These are phyloP conservation scores for Chaetomium olivaceum DNA, from an alignment of 2,329 filamentous ascomycete genomes.

Conservation along the genomic window DNA sequence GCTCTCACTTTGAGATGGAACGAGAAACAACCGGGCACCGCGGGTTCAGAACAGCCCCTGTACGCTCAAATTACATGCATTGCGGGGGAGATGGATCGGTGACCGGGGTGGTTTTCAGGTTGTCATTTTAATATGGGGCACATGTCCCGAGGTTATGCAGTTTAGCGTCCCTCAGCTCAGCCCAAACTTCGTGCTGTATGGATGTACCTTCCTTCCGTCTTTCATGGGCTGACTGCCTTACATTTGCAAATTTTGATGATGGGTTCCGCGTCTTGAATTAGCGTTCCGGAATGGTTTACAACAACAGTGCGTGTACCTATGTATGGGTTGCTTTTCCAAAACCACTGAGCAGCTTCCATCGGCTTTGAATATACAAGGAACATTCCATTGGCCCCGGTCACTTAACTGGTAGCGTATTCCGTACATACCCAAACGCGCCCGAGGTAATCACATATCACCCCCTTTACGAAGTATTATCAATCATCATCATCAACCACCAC, in stretches of 20 bases:
- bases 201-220: not conserved
- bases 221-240: not conserved
- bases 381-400: not conserved
- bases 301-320: not conserved
- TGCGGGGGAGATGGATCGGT: not conserved
- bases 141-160: not conserved
- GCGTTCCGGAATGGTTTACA: not conserved
- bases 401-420: no score
- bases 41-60: not conserved
- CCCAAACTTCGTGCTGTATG: not conserved
- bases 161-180: no score
- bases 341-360: no score
- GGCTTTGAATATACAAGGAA: no score
- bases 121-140: not conserved
- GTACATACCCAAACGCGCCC: not conserved
- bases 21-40: not conserved
- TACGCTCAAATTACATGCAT: not conserved
- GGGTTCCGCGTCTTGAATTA: not conserved
- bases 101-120: not conserved
- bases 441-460: not conserved
- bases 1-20: not conserved
- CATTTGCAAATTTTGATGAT: not conserved
- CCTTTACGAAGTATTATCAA: not conserved
- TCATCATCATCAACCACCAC: not conserved
- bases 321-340: not conserved